Evolutionary conservation across 75 land plant species (phyloP).

Genomic region (Selaginella tamariscina): DNA sequence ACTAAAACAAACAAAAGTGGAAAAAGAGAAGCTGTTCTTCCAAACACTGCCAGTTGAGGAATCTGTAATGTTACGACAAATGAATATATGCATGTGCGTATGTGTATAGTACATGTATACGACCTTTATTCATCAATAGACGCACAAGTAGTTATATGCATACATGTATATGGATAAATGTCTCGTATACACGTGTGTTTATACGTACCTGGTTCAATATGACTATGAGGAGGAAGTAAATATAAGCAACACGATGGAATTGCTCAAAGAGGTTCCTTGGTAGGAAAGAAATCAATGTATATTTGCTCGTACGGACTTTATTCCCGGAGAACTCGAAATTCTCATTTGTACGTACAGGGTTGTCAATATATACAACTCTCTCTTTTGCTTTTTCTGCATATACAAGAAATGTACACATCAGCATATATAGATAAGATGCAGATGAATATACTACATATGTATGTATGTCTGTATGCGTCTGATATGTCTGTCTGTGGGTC

Average conservation of each 20-base stretch:
- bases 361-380: conserved; percentile 52
- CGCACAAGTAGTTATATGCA: too few species aligned
- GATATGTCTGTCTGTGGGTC: too few species aligned
- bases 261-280: conserved; percentile 77
- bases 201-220: conserved; percentile 71
- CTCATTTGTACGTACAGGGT: conserved; percentile 54
- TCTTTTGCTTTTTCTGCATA: conserved; percentile 27
- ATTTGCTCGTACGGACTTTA: conserved; percentile 71
- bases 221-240: conserved; percentile 71
- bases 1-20: conserved; percentile 67
- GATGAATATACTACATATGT: too few species aligned
- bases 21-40: conserved; percentile 64
- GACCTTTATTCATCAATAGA: too few species aligned
- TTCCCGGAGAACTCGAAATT: conserved; percentile 66
- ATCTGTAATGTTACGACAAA: too few species aligned
- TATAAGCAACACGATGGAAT: conserved; percentile 70
- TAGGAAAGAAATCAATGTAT: conserved; percentile 58
- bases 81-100: too few species aligned
- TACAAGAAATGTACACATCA: too few species aligned
- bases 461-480: too few species aligned
- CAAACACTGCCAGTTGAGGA: conserved; percentile 81
- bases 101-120: too few species aligned
- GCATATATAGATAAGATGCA: too few species aligned
- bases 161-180: too few species aligned
- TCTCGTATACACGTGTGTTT: too few species aligned